Base-by-base conservation (phyloP, 2,329 filamentous ascomycete species). In the Cercospora nicotianae region DNA sequence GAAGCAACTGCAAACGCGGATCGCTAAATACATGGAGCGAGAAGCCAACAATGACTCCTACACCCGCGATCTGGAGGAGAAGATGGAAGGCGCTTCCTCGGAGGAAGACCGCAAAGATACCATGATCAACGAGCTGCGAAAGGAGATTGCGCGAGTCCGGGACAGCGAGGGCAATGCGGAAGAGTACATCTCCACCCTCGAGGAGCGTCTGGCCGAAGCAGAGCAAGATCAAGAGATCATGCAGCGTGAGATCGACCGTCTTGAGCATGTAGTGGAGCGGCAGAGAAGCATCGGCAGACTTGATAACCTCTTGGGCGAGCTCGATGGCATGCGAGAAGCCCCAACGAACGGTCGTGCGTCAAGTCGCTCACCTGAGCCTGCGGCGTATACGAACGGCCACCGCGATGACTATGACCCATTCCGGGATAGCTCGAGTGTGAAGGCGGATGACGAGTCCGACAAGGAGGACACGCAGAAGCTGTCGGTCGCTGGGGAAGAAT, bases 181-280 rank as follows among this genome's bases (percentile, higher is more conserved):
- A 79, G 95, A 98, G 72, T 99, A 99, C 79, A 98, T 99, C 63
- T 96, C 94, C 0, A 98, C 94, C 0, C 83, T 99, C 10, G 95
- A 99, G 78, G 95, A 98, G 81, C 91, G 94, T 23, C 86, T 99
- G 8, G 95, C 95, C 0, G 95, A 99, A 80, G 91, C 94, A 2
- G 95, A 99, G 75, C 94, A 98, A 79, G 95, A 99, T 77, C 89
- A 92, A 71, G 95, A 98, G 78, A 83, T 97, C 69, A 97, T 99
- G 94, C 93, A 97, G 79, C 92, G 94, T 39, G 95, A 99, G 77
- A 92, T 99, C 70, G 92, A 97, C 75, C 89, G 94, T 36, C 85
- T 99, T 12, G 95, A 98, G 80, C 92, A 97, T 79, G 93, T 99
- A 7, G 89, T 99, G 62, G 94, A 98, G 79, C 91, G 96, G 60